These are phyloP conservation scores for Fusarium sp. DNA, from an alignment of 2,329 filamentous ascomycete species.

Conservation along the genomic window DNA sequence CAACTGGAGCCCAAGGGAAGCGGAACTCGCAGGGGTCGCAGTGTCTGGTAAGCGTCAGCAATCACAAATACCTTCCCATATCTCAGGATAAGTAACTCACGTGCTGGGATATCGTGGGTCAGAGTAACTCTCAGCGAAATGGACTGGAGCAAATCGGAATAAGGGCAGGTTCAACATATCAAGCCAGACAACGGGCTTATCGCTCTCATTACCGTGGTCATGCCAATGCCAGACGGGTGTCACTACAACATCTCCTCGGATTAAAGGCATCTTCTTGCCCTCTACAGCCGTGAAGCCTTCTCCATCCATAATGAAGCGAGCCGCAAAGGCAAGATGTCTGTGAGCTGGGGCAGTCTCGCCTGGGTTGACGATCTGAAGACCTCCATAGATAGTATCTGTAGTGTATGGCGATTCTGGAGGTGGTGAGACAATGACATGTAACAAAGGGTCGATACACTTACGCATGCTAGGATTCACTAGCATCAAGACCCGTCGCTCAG, in stretches of 20 bases:
- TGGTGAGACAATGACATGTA: neutral
- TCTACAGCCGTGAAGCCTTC: slow-evolving; percentile 68
- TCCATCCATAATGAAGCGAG: slow-evolving; percentile 68
- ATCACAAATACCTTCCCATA: fast-evolving
- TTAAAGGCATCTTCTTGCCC: slow-evolving; percentile 62
- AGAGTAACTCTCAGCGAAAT: slow-evolving; percentile 64
- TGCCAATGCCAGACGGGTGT: slow-evolving; percentile 70
- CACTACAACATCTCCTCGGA: slow-evolving; percentile 65
- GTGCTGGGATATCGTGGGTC: slow-evolving; percentile 61
- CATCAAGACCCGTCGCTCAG: slow-evolving; percentile 57
- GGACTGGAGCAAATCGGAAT: slow-evolving; percentile 61
- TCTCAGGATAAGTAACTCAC: slow-evolving; percentile 27
- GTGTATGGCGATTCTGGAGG: slow-evolving; percentile 58
- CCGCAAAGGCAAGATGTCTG: slow-evolving; percentile 65
- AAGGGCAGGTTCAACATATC: slow-evolving; percentile 66
- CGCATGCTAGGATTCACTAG: slow-evolving; percentile 62
- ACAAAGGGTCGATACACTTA: slow-evolving; percentile 5
- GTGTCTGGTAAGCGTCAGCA: slow-evolving; percentile 18
- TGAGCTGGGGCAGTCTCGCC: slow-evolving; percentile 66
- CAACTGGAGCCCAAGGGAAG: slow-evolving; percentile 58
- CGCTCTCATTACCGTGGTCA: slow-evolving; percentile 68
- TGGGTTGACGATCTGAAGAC: slow-evolving; percentile 66
- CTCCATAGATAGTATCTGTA: slow-evolving; percentile 64
- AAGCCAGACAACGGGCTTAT: slow-evolving; percentile 66
- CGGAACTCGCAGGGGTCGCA: slow-evolving; percentile 55